Evolutionary conservation across 2,329 filamentous ascomycete genomes (phyloP), one percentile per base, ranked within the genome.

Genomic region (Beauveria varroae): DNA sequence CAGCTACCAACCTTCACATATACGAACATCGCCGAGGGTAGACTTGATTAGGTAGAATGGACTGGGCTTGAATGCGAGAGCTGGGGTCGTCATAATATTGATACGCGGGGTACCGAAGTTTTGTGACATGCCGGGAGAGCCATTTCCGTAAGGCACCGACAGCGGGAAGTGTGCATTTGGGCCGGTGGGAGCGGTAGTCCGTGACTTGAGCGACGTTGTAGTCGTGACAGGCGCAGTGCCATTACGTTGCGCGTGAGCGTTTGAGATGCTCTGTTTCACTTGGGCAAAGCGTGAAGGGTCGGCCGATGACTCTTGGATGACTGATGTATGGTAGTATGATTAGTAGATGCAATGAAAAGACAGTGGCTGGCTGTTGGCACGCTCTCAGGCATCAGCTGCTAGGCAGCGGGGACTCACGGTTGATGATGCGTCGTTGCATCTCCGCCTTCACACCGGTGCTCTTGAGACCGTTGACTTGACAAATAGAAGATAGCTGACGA

Each of bases 381-480:
- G 14, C 34, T 37, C 34, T 12, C 14, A 37, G 34, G 34, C 34
- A 14, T 37, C 34, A 37, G 53, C 57, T 47, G 28, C 50, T 51
- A 49, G 22, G 51, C 14, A 22, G 54, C 54, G 40, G 59, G 43
- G 47, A 85, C 90, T 75, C 80, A 98, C 95, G 84, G 63, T 84
- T 79, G 65, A 88, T 84, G 64, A 97, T 89, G 68, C 93, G 87
- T 62, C 78, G 77, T 75, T 96, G 92, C 63, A 98, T 78, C 47
- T 89, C 84, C 40, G 86, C 85, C 79, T 99, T 99, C 69, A 95
- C 88, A 22, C 95, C 95, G 30, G 88, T 90, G 63, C 90, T 88
- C 66, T 85, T 83, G 41, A 96, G 79, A 52, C 86, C 83, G 76
- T 96, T 90, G 63, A 83, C 79, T 65, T 85, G 83, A 70, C 93